Base-by-base conservation (phyloP, 1,284 basidiomycete species). In the Takashimella tepidaria region DNA sequence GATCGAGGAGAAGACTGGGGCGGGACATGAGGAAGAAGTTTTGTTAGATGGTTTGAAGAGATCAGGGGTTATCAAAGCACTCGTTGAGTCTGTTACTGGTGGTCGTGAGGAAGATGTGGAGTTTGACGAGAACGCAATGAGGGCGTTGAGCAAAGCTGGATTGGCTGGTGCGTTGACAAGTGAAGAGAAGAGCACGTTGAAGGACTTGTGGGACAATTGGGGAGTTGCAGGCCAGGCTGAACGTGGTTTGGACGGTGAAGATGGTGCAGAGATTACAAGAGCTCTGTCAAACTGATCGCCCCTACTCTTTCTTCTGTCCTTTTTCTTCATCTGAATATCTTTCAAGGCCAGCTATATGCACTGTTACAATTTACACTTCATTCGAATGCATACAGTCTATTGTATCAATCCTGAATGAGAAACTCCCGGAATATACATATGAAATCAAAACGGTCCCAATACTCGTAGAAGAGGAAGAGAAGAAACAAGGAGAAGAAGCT, bases 31-130 rank as follows among this genome's bases (percentile, higher is more conserved):
- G 45, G 69, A 54, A n/a, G 65, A 58, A 58, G 59, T 62, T 19
- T 51, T 73, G 21, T 40, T 72, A 8, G 55, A 58, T 8, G 66
- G 55, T 1, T 50, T 73, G 23, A 58, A 58, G 49, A 50, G 51
- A 19, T 49, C 53, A 20, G 60, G 55, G n/a, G 54, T 54, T 47
- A 51, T 54, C 19, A 51, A 63, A 6, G 51, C 61, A 6, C 51
- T 61, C 4, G 44, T 60, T 8, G 53, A 57, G 3, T 64, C 60
- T 41, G 49, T 63, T 25, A 85, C 86, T 2, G 79, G 82, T 49
- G 87, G 86, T 0, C 77, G 78, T 3, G 84, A 89, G 59, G 89
- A 87, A 5, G 92, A 96, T 71, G 66, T 77, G 3, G 89, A 93
- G 64, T 88, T 87, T 56, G 84, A 87, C 67, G 91, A 93, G 74